phyloP scores from a whole-genome alignment of 2,329 filamentous ascomycete genomes.

The Lecanicillium sp. region DNA sequence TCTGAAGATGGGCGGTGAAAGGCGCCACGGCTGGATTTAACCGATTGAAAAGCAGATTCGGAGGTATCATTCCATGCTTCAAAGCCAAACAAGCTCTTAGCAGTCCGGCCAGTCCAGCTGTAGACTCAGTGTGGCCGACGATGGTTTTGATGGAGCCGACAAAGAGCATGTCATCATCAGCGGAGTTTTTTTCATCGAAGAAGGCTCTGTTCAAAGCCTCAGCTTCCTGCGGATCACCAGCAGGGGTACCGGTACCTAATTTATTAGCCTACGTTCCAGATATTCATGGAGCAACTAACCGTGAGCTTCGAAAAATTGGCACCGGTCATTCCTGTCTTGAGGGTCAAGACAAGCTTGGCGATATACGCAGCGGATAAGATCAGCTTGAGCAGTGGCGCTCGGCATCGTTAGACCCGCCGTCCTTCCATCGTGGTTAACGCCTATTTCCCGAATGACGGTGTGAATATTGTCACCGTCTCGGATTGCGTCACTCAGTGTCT shows the following conservation, averaged over 20 bases:
- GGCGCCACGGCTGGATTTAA: slow-evolving; percentile 33
- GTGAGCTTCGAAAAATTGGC: slow-evolving; percentile 35
- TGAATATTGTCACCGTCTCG: slow-evolving; percentile 43
- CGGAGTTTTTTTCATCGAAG: slow-evolving; percentile 17
- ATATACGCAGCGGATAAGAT: slow-evolving; percentile 30
- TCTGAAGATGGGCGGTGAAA: slow-evolving; percentile 11
- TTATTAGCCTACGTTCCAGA: too few relatives aligned
- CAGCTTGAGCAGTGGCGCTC: slow-evolving; percentile 30
- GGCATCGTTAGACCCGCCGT: slow-evolving; percentile 49
- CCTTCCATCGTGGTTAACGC: slow-evolving; percentile 44
- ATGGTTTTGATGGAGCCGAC: slow-evolving; percentile 38
- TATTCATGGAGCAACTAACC: too few relatives aligned
- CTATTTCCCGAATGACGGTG: slow-evolving; percentile 37
- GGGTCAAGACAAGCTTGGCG: slow-evolving; percentile 26
- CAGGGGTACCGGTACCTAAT: slow-evolving; percentile 12
- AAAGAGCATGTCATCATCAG: slow-evolving; percentile 15
- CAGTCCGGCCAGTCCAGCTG: slow-evolving; percentile 35
- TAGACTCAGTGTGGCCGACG: slow-evolving; percentile 39
- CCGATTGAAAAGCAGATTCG: slow-evolving; percentile 37
- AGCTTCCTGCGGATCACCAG: slow-evolving; percentile 43
- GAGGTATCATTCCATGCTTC: slow-evolving; percentile 34
- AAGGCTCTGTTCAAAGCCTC: slow-evolving; percentile 36
- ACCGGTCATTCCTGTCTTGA: slow-evolving; percentile 18
- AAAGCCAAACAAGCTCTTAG: slow-evolving; percentile 40
- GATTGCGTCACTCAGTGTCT: slow-evolving; percentile 34